A percentile compares a stretch with the other conserved stretches of the same genome.
Conservation (phyloP, 495 filamentous ascomycete genomes). For the Hapsidospora chrysogenum region DNA sequence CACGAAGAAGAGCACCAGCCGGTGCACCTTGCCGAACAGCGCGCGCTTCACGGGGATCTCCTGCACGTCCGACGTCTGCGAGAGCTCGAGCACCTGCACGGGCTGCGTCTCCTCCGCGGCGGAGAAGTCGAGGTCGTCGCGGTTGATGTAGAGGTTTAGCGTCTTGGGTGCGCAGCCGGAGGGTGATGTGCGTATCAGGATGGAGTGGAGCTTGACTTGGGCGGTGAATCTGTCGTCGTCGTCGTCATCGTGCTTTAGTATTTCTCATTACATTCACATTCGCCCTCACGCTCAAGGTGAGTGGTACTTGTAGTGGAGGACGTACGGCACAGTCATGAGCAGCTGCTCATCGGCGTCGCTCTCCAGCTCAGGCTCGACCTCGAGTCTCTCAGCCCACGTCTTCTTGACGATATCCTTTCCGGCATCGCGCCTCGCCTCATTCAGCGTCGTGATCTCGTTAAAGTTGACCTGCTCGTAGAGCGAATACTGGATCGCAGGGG, state of each 20-base stretch:
- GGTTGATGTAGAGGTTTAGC: conserved; percentile 71
- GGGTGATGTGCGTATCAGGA: conserved; percentile 64
- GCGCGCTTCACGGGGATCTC: conserved; percentile 75
- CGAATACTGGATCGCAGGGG: conserved; percentile 70
- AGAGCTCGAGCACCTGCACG: conserved; percentile 63
- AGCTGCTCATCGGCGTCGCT: conserved; percentile 88
- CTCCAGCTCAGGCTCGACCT: conserved; percentile 51
- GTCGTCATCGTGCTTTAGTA: conserved; percentile 3
- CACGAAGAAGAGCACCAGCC: conserved; percentile 68
- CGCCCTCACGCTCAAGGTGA: background rate
- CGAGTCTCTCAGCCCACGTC: conserved; percentile 68
- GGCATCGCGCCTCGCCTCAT: conserved; percentile 51
- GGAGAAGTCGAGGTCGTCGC: conserved; percentile 69
- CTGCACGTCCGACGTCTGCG: conserved; percentile 65
- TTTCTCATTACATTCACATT: no score
- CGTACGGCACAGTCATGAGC: conserved; percentile 82
- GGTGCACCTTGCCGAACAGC: conserved; percentile 67
- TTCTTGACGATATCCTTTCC: conserved; percentile 72
- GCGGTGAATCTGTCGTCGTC: conserved; percentile 61
- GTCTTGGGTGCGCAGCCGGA: conserved; percentile 60
- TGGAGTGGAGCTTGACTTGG: conserved; percentile 78
- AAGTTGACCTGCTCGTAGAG: conserved; percentile 88
- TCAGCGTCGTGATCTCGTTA: conserved; percentile 66
- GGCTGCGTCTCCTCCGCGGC: conserved; percentile 49
- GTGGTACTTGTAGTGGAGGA: conserved; percentile 6